Evolutionary conservation across 2,329 filamentous ascomycete genomes (phyloP).

Genomic region (Colletotrichum spaethianum): DNA sequence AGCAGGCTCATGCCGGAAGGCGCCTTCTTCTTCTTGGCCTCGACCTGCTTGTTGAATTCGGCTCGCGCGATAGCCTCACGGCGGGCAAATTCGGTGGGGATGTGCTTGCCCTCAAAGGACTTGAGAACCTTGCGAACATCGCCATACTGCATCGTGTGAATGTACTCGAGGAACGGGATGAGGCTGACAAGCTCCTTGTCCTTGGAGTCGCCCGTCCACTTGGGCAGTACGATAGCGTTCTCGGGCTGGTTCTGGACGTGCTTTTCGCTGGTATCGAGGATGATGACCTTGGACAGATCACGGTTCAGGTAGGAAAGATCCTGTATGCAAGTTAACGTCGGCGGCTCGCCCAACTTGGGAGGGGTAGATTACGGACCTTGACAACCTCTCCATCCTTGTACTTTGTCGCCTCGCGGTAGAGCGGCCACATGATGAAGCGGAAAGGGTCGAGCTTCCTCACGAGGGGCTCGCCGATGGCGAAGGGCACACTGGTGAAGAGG

Average conservation of each 20-base stretch:
- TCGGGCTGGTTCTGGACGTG: conserved; percentile 94
- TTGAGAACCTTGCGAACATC: conserved; percentile 90
- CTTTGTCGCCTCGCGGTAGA: conserved; percentile 96
- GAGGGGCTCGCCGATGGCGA: conserved; percentile 86
- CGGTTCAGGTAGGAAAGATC: conserved; percentile 98
- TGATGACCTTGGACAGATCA: conserved; percentile 93
- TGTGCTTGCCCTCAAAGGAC: conserved; percentile 90
- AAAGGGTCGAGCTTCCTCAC: conserved; percentile 95
- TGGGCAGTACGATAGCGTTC: conserved; percentile 91
- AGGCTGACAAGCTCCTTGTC: conserved; percentile 90
- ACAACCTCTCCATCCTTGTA: conserved; percentile 97
- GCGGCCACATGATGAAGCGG: conserved; percentile 93
- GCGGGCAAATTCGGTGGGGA: conserved; percentile 90
- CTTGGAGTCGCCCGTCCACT: conserved; percentile 87
- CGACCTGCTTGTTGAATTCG: conserved; percentile 85
- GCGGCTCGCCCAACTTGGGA: not conserved
- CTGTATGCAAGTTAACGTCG: conserved; percentile 59
- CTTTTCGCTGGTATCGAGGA: conserved; percentile 87
- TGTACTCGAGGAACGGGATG: conserved; percentile 97
- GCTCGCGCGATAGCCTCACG: conserved; percentile 89
- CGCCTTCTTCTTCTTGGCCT: conserved; percentile 71
- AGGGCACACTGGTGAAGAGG: conserved; percentile 92
- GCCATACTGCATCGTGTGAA: conserved; percentile 91
- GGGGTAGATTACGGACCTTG: conserved; percentile 73
- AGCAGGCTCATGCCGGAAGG: conserved; percentile 77